Evolutionary conservation across 495 filamentous ascomycete genomes (phyloP).

Genomic region (Pyrenula massariospora): DNA sequence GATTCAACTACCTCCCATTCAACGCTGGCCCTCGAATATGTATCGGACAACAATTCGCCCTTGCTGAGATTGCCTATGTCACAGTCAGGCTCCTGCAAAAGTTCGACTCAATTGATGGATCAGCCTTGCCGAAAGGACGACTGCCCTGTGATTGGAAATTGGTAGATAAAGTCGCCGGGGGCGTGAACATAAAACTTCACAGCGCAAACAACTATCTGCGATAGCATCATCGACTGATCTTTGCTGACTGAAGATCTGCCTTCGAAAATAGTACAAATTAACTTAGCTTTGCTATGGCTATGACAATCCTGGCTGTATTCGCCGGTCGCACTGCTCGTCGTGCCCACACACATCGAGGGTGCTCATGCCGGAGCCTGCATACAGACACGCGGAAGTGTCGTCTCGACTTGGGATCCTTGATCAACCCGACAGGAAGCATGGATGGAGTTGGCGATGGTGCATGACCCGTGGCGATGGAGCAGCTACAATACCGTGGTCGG

Average conservation of each 20-base stretch:
- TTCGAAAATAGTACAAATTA: slow-evolving; percentile 10
- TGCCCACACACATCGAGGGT: too few relatives aligned
- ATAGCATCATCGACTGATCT: slow-evolving; percentile 10
- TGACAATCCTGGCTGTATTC: slow-evolving; percentile 4
- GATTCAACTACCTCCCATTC: slow-evolving; percentile 72
- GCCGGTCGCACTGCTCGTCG: too few relatives aligned
- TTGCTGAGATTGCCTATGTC: slow-evolving; percentile 39
- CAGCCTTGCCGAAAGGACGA: slow-evolving; percentile 14
- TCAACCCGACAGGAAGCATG: too few relatives aligned
- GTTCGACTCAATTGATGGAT: slow-evolving; percentile 17
- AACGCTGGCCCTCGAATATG: slow-evolving; percentile 80
- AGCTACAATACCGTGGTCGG: neutral
- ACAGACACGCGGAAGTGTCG: neutral
- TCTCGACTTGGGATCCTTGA: neutral
- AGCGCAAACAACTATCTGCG: slow-evolving; percentile 9
- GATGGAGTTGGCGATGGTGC: neutral
- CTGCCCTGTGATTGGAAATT: slow-evolving; percentile 18
- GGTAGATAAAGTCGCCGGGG: slow-evolving; percentile 17
- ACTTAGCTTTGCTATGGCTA: slow-evolving; percentile 8
- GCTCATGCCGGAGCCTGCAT: neutral
- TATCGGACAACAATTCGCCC: slow-evolving; percentile 58
- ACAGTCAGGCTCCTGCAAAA: slow-evolving; percentile 23
- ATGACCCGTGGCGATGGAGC: neutral
- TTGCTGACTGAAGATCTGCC: slow-evolving; percentile 6
- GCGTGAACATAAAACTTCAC: slow-evolving; percentile 18